Evolutionary conservation across 1,284 basidiomycete species (phyloP).

Genomic region (Irpex sp.): DNA sequence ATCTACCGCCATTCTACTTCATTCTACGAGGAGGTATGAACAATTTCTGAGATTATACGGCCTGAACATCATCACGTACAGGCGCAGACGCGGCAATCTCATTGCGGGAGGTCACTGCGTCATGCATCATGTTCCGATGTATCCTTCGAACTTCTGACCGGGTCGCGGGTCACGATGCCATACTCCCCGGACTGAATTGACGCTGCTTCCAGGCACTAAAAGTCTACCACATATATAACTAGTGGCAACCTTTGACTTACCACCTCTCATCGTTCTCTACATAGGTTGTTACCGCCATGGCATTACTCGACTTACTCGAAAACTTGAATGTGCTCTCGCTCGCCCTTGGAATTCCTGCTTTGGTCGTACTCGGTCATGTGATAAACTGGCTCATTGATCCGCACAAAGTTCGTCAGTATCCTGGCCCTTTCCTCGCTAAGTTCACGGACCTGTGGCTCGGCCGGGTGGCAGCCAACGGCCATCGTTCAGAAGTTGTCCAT

Average conservation of each 20-base stretch:
- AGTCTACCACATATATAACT: neutral
- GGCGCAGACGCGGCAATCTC: neutral
- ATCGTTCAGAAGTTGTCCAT: slow-evolving; percentile 77
- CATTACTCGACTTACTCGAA: slow-evolving; percentile 7
- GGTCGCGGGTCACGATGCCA: neutral
- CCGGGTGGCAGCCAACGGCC: slow-evolving; percentile 59
- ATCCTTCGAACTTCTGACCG: neutral
- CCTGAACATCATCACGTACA: neutral
- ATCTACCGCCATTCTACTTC: neutral
- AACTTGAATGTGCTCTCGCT: slow-evolving; percentile 17
- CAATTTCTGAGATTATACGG: neutral
- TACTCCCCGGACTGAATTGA: neutral
- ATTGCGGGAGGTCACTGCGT: neutral
- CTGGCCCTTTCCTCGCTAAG: slow-evolving; percentile 75
- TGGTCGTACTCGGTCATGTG: slow-evolving; percentile 46
- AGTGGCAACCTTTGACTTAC: neutral
- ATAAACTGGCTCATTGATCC: slow-evolving; percentile 59
- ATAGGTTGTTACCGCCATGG: slow-evolving; percentile 8
- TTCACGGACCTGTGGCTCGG: slow-evolving; percentile 81
- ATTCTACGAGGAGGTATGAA: neutral
- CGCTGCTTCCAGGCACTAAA: neutral
- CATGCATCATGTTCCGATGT: neutral
- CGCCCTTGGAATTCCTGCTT: slow-evolving; percentile 21
- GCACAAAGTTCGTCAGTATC: slow-evolving; percentile 55
- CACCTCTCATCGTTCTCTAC: neutral